Conservation (phyloP, 192 early-diverging fungal species). For the Jimgerdemannia lactiflua region DNA sequence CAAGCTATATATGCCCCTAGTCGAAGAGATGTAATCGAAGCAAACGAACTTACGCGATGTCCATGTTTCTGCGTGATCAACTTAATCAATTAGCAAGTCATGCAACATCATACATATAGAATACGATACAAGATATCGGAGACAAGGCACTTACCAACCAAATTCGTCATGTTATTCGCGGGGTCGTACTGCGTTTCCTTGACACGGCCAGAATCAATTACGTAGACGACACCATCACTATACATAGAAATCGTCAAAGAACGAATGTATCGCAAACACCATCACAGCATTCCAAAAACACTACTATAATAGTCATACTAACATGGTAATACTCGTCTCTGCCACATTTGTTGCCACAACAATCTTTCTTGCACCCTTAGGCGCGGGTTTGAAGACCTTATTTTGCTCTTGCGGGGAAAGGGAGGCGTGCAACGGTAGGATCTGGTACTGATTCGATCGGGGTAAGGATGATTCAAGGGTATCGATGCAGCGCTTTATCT, state of each 20-base stretch:
- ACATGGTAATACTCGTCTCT: conserved; percentile 80
- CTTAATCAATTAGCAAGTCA: background rate
- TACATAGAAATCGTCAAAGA: conserved; percentile 51
- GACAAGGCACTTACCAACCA: conserved; percentile 35
- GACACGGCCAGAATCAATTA: conserved; percentile 67
- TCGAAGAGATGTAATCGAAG: no score
- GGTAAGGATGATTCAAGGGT: conserved; percentile 24
- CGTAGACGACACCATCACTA: conserved; percentile 71
- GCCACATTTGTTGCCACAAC: conserved; percentile 80
- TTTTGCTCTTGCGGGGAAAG: conserved; percentile 67
- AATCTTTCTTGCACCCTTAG: conserved; percentile 58
- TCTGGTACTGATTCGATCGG: conserved; percentile 10
- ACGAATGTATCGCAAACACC: conserved; percentile 14
- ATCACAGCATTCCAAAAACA: background rate
- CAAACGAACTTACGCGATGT: conserved; percentile 28
- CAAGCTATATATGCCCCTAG: no score
- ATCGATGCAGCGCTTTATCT: conserved; percentile 71
- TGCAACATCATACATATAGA: background rate
- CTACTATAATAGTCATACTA: background rate
- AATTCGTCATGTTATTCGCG: conserved; percentile 53
- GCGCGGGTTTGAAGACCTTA: conserved; percentile 58
- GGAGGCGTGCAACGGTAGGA: conserved; percentile 57
- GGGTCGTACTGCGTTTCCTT: conserved; percentile 58
- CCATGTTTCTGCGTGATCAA: conserved; percentile 21
- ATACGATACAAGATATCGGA: no score